Base-by-base conservation (phyloP, 2,329 filamentous ascomycete genomes). In the Sporothrix mexicana region DNA sequence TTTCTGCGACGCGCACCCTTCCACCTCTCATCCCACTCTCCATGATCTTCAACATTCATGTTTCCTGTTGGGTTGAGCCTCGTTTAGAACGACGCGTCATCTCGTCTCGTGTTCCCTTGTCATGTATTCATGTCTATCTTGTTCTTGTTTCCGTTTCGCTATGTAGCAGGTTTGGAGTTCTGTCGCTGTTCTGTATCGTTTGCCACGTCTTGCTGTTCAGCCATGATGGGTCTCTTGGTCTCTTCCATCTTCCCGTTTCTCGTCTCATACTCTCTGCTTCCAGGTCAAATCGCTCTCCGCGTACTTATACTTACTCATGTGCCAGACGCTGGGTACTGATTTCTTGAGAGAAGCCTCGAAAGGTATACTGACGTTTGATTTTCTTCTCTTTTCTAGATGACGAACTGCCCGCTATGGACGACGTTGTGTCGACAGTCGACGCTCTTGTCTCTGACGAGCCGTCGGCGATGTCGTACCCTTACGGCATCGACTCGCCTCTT, bases 391-490 rank as follows among this genome's bases (percentile, higher is more conserved):
- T 53, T 10, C 8, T 25, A 92, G 90, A 91, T 81, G 89, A 92
- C 78, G 87, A 89, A 68, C 80, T 89, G n/a, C 83, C 85, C 73
- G 87, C 86, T 12, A 83, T 91, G 62, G 88, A 90, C 74, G 89
- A 91, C 76, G 90, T 86, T 13, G 86, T 85, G 2, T 84, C 85
- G 59, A 90, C 87, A n/a, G 88, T 93, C 55, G 91, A 93, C 79
- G 90, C 90, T 3, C 82, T 93, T 3, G 91, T 93, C 13, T 88
- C 90, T 25, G 91, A 93, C 77, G 82, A 88, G n/a, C 71, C 74
- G 3, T 30, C 20, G 17, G 49, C 61, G 45, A 41, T 70, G 6
- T 53, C 69, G 25, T 74, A 70, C 20, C 25, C 67, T 0, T 72
- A 72, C 23, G 64, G 73, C 23, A 73, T 77, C 20, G 77, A 80